phyloP scores from a whole-genome alignment of 495 filamentous ascomycete genomes.

The Penicillium simplicissimum region DNA sequence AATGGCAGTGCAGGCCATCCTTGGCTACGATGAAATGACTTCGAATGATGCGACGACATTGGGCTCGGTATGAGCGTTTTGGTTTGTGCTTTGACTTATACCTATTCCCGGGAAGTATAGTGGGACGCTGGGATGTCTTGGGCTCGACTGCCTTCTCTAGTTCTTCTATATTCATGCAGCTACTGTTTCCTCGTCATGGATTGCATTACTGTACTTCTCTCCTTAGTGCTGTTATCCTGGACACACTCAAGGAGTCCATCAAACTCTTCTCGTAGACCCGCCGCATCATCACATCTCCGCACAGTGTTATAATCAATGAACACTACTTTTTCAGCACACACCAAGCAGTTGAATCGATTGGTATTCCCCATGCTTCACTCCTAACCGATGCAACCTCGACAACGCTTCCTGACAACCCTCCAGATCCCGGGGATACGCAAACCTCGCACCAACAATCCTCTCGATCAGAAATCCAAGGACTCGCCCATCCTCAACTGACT shows the following conservation, averaged over 20 bases:
- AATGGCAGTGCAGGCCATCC: neutral
- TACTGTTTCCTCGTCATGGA: neutral
- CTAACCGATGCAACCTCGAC: neutral
- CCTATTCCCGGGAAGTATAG: neutral
- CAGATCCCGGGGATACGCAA: too few relatives aligned
- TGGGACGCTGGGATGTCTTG: neutral
- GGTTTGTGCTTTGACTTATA: neutral
- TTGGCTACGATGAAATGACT: slow-evolving; percentile 5
- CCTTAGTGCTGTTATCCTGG: neutral
- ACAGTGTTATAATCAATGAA: neutral
- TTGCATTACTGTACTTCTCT: neutral
- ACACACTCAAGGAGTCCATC: neutral
- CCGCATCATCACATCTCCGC: neutral
- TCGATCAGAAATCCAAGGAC: too few relatives aligned
- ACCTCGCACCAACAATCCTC: too few relatives aligned
- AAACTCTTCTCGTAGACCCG: neutral
- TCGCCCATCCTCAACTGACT: too few relatives aligned
- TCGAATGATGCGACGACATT: slow-evolving; percentile 13
- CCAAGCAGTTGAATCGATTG: neutral
- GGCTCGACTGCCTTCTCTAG: neutral
- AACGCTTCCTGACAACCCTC: neutral
- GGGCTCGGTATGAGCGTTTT: neutral
- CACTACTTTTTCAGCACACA: neutral
- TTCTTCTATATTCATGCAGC: neutral
- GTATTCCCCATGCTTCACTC: neutral